Conservation (phyloP, 495 filamentous ascomycete genomes). For the Daldinia concentrica region DNA sequence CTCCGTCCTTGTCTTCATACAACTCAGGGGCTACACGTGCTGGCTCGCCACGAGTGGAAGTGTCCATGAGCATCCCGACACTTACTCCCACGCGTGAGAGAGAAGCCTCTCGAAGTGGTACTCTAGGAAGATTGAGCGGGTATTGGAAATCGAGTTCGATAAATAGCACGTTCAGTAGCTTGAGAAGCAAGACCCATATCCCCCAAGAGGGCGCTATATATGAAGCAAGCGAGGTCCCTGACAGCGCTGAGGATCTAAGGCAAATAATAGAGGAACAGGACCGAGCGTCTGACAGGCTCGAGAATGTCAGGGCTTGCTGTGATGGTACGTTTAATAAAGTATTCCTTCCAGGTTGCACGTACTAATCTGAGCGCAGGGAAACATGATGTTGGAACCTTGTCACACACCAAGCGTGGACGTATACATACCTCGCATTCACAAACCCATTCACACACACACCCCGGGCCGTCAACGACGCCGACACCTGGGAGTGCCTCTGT, state of each 20-base stretch:
- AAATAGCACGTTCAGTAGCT: slow-evolving; percentile 49
- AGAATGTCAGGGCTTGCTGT: slow-evolving; percentile 96
- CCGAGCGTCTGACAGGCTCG: slow-evolving; percentile 76
- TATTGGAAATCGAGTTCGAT: slow-evolving; percentile 58
- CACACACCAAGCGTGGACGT: slow-evolving; percentile 55
- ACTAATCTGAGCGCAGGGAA: slow-evolving; percentile 66
- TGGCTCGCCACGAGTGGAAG: slow-evolving; percentile 60
- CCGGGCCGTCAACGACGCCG: slow-evolving; percentile 49
- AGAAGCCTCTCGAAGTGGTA: slow-evolving; percentile 49
- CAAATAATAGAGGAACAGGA: slow-evolving; percentile 79
- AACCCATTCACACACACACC: slow-evolving; percentile 44
- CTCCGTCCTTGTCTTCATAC: slow-evolving; percentile 83
- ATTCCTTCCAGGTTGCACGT: not conserved
- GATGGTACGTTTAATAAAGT: slow-evolving; percentile 73
- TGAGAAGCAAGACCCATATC: slow-evolving; percentile 57
- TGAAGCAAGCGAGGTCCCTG: slow-evolving; percentile 73
- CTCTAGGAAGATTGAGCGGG: slow-evolving; percentile 56
- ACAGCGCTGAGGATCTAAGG: slow-evolving; percentile 82
- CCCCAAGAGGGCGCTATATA: slow-evolving; percentile 67
- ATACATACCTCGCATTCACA: slow-evolving; percentile 34
- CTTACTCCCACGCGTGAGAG: slow-evolving; percentile 56
- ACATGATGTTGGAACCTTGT: slow-evolving; percentile 72
- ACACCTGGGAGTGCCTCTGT: slow-evolving; percentile 45
- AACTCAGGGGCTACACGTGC: slow-evolving; percentile 75
- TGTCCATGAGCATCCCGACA: slow-evolving; percentile 55